Base-by-base conservation (phyloP, 73 alveolate species). In the Blepharisma japonicum region DNA sequence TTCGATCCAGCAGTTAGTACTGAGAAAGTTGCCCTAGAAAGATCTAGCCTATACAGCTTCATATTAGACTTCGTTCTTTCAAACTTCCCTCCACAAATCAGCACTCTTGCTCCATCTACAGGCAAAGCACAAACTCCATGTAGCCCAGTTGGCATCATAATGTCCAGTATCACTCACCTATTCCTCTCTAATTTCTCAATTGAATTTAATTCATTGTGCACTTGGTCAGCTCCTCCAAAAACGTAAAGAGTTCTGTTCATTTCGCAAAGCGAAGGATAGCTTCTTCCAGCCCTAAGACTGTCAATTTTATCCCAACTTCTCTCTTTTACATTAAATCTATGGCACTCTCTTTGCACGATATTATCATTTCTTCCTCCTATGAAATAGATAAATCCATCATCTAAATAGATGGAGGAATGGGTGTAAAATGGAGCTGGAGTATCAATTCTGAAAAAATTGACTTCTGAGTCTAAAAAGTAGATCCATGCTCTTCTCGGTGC, bases 151-250 rank as follows among this genome's bases (percentile, higher is more conserved):
- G n/a, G 23, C 23, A 53, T 53, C 67, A 53, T 11, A 11, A 53
- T 53, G n/a, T 53, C 67, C 67, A 53, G 0, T 53, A 14, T 53
- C 23, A 11, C 67, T 20, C n/a, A 53, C 67, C 67, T 53, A 53
- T 53, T 14, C 23, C 67, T 11, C 67, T 32, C 67, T 53, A 53
- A 20, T 20, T 14, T 53, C 4, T 53, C 67, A 53, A 53, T 53
- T 4, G 67, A 14, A 53, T 53, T 53, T 14, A 53, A 20, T 14
- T 53, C 67, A 14, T 11, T 53, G n/a, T 53, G 42, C 5, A 32
- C 67, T 53, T 53, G n/a, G 67, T 20, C 67, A 14, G 23, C 23
- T 14, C 67, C 67, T 53, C 67, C 67, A 53, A 53, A 53, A 53
- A 53, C 23, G 4, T 14, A 53, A 53, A 53, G n/a, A 14, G n/a